A percentile compares a stretch with the other conserved stretches of the same genome.
Evolutionary conservation across 2,329 filamentous ascomycete species (phyloP).

Genomic region (Cordyceps cateniannulata): DNA sequence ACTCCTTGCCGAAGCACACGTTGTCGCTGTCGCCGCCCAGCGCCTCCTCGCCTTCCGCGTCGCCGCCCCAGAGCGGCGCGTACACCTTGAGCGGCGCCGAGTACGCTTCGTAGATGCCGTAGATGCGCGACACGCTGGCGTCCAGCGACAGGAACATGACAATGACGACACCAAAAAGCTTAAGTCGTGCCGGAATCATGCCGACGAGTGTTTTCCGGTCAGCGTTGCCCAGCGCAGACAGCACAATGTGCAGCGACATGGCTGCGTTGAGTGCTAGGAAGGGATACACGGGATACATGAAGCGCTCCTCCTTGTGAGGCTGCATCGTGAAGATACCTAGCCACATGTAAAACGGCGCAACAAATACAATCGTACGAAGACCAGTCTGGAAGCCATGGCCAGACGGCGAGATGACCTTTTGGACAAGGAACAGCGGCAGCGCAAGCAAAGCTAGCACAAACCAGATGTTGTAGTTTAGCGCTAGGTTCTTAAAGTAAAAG

Average conservation of each 20-base stretch:
- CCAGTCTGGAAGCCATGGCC: slow-evolving; percentile 60
- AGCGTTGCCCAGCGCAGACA: slow-evolving; percentile 66
- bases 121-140: slow-evolving; percentile 62
- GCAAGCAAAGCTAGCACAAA: slow-evolving; percentile 71
- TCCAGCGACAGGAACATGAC: slow-evolving; percentile 59
- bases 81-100: slow-evolving; percentile 72
- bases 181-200: slow-evolving; percentile 68
- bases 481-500: slow-evolving; percentile 87
- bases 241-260: slow-evolving; percentile 71
- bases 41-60: slow-evolving; percentile 37
- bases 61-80: slow-evolving; percentile 53
- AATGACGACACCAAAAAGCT: slow-evolving; percentile 55
- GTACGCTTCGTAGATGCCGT: slow-evolving; percentile 76
- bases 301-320: slow-evolving; percentile 95
- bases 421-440: slow-evolving; percentile 67
- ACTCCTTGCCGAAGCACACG: slow-evolving; percentile 91
- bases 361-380: slow-evolving; percentile 69
- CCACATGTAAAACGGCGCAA: slow-evolving; percentile 91
- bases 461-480: slow-evolving; percentile 95
- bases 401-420: slow-evolving; percentile 59
- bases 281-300: slow-evolving; percentile 97
- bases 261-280: slow-evolving; percentile 85
- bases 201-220: slow-evolving; percentile 61
- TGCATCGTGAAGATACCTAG: slow-evolving; percentile 84
- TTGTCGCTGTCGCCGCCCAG: slow-evolving; percentile 56